Base-by-base conservation (phyloP, 2,329 filamentous ascomycete species). In the Colletotrichum sidae region DNA sequence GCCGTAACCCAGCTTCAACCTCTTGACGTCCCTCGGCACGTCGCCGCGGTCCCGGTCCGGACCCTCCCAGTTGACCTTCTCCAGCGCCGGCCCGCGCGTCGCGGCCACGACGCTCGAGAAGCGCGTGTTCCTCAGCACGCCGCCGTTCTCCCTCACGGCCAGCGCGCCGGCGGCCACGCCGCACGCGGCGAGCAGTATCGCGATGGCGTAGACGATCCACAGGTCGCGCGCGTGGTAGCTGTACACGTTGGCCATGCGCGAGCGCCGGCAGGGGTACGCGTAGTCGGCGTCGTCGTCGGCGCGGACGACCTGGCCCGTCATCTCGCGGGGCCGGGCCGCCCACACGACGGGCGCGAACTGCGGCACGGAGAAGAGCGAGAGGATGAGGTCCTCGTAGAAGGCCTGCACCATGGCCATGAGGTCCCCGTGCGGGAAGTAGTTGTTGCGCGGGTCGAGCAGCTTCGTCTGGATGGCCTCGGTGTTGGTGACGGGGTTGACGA, bases 81-180 rank as follows among this genome's bases (percentile, higher is more conserved):
- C 77, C 9, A 79, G 67, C 11, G 73, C 76, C 4, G 70, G 72
- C 2, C 77, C 78, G 2, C 77, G 71, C 9, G 77, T 79, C 2
- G 77, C 77, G 10, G 77, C 76, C 15, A 79, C 72, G 47, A 79
- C 77, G 65, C 74, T 77, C 11, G 76, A 78, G 68, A 79, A 79
- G 0, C 73, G 72, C 33, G 75, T 78, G 65, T 76, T 74, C 8
- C 75, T 71, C 11, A 75, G 71, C 4, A 75, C 69, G 2, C 75
- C 70, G 7, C 77, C 76, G 57, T 76, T 75, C 42, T 72, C 70
- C 2, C 71, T 55, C 3, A 78, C 69, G 11, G 76, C 73, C 37
- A 72, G 41, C 2, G 71, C 72, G 37, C 77, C 77, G 13, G 72
- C 68, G 1, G 69, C 62, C 11, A 77, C 69, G 7, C 70, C 73